These are phyloP conservation scores for Pistacia integerrima DNA, from an alignment of 345 rosid species.

Conservation along the genomic window DNA sequence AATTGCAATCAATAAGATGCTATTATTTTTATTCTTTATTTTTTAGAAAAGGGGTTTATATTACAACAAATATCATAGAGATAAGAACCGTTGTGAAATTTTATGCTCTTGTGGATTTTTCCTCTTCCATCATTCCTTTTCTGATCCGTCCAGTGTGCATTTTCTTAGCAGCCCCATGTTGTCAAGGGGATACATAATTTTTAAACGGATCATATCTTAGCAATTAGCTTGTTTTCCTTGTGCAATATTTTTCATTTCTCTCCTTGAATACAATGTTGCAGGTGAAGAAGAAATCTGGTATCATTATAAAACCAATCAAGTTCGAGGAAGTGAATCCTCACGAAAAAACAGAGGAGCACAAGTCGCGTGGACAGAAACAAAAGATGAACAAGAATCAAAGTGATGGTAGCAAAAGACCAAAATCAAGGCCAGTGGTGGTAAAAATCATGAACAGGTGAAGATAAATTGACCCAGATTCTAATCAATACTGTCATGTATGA, in stretches of 20 bases:
- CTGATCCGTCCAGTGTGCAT: background rate
- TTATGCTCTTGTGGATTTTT: background rate
- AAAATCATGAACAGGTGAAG: constrained; percentile 16
- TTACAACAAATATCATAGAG: background rate
- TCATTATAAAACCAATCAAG: constrained; percentile 74
- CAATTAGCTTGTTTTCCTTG: too few species aligned
- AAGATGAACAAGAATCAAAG: constrained; percentile 30
- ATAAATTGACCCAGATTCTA: background rate
- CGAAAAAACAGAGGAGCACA: constrained; percentile 44
- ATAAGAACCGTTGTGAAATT: background rate
- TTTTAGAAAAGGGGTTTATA: background rate
- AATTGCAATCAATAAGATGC: background rate
- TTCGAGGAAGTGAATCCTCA: constrained; percentile 70
- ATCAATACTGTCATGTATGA: background rate
- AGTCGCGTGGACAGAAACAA: constrained; percentile 38
- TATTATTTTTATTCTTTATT: background rate
- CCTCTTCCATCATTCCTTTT: background rate
- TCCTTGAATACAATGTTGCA: constrained; percentile 24
- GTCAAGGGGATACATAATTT: background rate
- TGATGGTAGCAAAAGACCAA: constrained; percentile 15
- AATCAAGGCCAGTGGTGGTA: constrained; percentile 9
- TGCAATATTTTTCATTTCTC: background rate
- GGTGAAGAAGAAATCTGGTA: constrained; percentile 84
- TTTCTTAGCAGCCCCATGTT: background rate
- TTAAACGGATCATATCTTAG: background rate